Base-by-base conservation (phyloP, 2,329 filamentous ascomycete species). In the Helminthosporium solani region DNA sequence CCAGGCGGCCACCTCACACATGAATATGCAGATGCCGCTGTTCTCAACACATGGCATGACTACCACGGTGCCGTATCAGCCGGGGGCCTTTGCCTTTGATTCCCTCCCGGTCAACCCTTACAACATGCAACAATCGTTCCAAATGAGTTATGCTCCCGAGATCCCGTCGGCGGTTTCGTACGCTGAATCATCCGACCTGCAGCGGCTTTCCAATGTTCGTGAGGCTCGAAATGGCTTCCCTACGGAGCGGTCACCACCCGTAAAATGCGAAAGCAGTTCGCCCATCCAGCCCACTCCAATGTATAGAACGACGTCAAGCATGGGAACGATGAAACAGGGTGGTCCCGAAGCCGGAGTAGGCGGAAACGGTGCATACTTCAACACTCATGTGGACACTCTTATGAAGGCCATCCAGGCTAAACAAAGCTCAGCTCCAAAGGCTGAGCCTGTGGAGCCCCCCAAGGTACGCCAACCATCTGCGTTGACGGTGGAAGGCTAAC, bases 371-470 rank as follows among this genome's bases (percentile, higher is more conserved):
- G 73, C 82, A 31, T 78, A 81, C 49, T 92, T 91, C 66, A 79
- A 82, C n/a, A 96, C 90, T 0, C 83, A 89, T 48, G 84, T 96
- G 30, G 91, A 96, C 66, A 85, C 84, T 33, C 73, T 97, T 33
- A 95, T 96, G 90, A 90, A 86, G 70, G 83, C 86, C 0, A 92
- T 96, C 36, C 90, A 96, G 67, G 75, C 81, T 35, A 87, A 86
- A 61, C 71, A 77, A 18, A 73, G 76, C 12, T 67, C 68, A 15
- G 63, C 73, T 7, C 57, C 64, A 18, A 30, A 21, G 11, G 27
- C 19, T 28, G 60, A 44, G 56, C 56, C 52, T 42, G 53, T 43
- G 52, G 67, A 49, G 31, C 33, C 55, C 44, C 38, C 58, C 42
- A 61, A 70, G 62, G 67, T 69, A 58, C 60, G 68, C 42, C 46